Evolutionary conservation across 1,139 yeast species (phyloP).

Genomic region (Kluyveromyces marxianus): DNA sequence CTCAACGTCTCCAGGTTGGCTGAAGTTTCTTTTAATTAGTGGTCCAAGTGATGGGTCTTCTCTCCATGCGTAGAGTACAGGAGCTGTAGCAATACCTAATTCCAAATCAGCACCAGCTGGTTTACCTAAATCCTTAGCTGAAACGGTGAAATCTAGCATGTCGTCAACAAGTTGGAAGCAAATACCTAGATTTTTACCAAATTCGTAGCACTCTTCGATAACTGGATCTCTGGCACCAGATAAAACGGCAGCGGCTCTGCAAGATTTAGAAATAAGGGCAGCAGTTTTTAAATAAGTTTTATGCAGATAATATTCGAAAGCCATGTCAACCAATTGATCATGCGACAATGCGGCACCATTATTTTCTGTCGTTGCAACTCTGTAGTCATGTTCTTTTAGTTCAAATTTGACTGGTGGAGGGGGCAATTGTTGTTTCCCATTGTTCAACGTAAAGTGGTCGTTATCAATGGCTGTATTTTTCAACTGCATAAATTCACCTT

Average conservation of each 20-base stretch:
- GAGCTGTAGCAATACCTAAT: constrained; percentile 94
- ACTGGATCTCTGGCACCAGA: constrained; percentile 73
- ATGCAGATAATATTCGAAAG: constrained; percentile 89
- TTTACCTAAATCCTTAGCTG: constrained; percentile 78
- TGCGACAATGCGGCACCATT: constrained; percentile 40
- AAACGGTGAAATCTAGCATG: constrained; percentile 85
- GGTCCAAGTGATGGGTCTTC: constrained; percentile 78
- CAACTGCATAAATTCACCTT: constrained; percentile 97
- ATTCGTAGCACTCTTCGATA: constrained; percentile 79
- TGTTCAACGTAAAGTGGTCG: constrained; percentile 37
- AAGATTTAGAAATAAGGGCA: constrained; percentile 87
- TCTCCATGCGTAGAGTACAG: constrained; percentile 91
- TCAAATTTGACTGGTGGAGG: constrained; percentile 60
- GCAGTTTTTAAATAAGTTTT: constrained; percentile 95
- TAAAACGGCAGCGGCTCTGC: constrained; percentile 87
- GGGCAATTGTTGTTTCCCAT: constrained; percentile 46
- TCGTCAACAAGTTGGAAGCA: constrained; percentile 97
- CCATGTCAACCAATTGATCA: constrained; percentile 67
- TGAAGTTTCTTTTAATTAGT: constrained; percentile 75
- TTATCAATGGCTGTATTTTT: constrained; percentile 73
- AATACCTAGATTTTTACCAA: constrained; percentile 87
- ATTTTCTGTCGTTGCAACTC: constrained; percentile 38
- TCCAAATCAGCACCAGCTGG: constrained; percentile 94
- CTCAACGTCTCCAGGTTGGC: constrained; percentile 75
- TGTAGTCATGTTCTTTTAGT: constrained; percentile 51